phyloP scores from a whole-genome alignment of 192 early-diverging fungal species.

The Chytriomyces sp. region DNA sequence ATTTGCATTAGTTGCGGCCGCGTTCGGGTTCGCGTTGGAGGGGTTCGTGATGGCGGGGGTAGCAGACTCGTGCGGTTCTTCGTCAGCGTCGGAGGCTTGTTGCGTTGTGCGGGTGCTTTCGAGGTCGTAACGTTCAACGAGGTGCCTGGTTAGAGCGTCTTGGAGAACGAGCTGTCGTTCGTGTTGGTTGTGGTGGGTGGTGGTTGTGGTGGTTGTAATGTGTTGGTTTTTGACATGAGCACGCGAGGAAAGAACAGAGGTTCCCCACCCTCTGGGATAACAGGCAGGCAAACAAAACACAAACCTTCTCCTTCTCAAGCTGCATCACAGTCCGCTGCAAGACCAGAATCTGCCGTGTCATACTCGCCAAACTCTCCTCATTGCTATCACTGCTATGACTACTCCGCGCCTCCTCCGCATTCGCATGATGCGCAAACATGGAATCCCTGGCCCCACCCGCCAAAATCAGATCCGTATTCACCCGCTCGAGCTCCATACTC shows the following conservation, averaged over 20 bases:
- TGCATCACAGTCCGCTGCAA: constrained; percentile 21
- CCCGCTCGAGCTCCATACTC: not conserved
- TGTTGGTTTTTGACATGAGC: no score
- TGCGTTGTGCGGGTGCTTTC: not conserved
- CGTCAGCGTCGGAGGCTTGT: not conserved
- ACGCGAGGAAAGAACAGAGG: no score
- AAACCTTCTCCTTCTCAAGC: constrained; percentile 20
- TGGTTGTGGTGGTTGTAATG: not conserved
- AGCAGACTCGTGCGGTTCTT: no score
- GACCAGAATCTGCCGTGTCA: constrained; percentile 6
- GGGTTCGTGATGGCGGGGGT: no score
- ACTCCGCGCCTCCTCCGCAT: not conserved
- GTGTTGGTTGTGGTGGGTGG: not conserved
- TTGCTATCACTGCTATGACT: not conserved
- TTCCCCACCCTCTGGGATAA: no score
- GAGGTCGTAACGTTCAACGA: constrained; percentile 14
- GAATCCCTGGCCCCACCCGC: not conserved
- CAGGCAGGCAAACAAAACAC: not conserved
- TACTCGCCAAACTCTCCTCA: not conserved
- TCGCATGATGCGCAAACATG: not conserved
- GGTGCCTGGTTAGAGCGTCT: constrained; percentile 15
- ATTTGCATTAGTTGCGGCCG: no score
- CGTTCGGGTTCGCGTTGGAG: no score
- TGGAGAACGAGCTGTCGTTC: constrained; percentile 14
- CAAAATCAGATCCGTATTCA: not conserved